These are phyloP conservation scores for Castanea sativa DNA, from an alignment of 306 rosid genomes.

Conservation along the genomic window DNA sequence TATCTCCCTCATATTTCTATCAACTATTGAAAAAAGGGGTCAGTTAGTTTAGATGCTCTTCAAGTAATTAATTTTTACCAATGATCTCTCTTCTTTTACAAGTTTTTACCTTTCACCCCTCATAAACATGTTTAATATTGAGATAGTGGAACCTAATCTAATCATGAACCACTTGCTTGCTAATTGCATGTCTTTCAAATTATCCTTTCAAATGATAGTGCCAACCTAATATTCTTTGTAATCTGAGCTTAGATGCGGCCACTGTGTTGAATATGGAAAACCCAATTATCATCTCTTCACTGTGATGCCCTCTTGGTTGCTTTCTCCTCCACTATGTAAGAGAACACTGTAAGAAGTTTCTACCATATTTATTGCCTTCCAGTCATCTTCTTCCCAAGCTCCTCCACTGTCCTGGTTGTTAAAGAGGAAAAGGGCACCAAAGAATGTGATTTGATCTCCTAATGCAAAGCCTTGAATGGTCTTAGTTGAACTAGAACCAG, in stretches of 20 bases:
- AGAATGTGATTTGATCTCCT: not conserved
- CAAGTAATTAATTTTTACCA: not conserved
- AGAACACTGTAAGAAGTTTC: not conserved
- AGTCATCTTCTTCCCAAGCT: not conserved
- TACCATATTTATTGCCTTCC: not conserved
- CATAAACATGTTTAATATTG: not conserved
- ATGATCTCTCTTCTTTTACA: not conserved
- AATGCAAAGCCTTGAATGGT: not conserved
- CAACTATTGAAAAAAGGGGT: no score
- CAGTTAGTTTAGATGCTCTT: no score
- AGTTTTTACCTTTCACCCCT: not conserved
- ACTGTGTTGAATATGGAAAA: not conserved
- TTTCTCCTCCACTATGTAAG: not conserved
- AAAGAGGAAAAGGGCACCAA: not conserved
- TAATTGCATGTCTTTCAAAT: not conserved
- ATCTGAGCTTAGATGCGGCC: not conserved
- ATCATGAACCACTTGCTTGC: not conserved
- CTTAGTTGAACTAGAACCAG: not conserved
- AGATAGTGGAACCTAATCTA: not conserved
- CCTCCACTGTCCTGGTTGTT: not conserved
- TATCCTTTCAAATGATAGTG: not conserved
- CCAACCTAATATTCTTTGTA: not conserved
- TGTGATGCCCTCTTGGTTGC: not conserved
- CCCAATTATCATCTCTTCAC: not conserved
- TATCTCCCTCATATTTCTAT: no score